Percentiles rank a stretch among this genome's conserved stretches.
These are phyloP conservation scores for Xylariaceae sp. DNA, from an alignment of 2,329 filamentous ascomycete genomes.

Conservation along the genomic window DNA sequence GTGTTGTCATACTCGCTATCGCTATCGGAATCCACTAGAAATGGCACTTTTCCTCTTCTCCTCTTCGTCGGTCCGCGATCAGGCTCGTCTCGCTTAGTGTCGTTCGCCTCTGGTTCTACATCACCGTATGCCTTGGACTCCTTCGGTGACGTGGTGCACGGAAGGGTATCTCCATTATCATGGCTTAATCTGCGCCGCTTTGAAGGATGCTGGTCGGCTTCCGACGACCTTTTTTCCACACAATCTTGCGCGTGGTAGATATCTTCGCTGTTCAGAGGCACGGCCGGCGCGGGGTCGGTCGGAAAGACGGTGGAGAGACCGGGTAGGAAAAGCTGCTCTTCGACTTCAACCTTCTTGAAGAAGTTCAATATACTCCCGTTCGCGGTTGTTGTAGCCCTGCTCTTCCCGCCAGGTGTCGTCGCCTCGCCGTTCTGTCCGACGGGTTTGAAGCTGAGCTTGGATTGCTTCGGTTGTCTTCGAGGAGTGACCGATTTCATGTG, in stretches of 20 bases:
- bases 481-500: constrained; percentile 23
- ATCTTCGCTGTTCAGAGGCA: constrained; percentile 28
- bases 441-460: constrained; percentile 30
- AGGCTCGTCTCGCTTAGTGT: not conserved
- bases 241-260: constrained; percentile 31
- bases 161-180: constrained; percentile 11
- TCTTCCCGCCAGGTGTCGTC: constrained; percentile 26
- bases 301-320: constrained; percentile 15
- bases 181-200: constrained; percentile 41
- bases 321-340: constrained; percentile 54
- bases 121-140: not conserved
- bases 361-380: constrained; percentile 70
- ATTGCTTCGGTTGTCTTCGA: constrained; percentile 23
- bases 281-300: constrained; percentile 5
- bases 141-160: not conserved
- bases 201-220: constrained; percentile 24
- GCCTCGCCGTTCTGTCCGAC: constrained; percentile 17
- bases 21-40: constrained; percentile 64
- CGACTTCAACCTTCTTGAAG: constrained; percentile 63
- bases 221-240: constrained; percentile 30
- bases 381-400: constrained; percentile 52
- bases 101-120: not conserved
- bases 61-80: constrained; percentile 13
- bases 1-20: constrained; percentile 35
- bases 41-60: constrained; percentile 48